Percentiles rank a stretch among this genome's conserved stretches.
phyloP scores from a whole-genome alignment of 148 eudicot genomes.

The Vaccinium vitisidaea region DNA sequence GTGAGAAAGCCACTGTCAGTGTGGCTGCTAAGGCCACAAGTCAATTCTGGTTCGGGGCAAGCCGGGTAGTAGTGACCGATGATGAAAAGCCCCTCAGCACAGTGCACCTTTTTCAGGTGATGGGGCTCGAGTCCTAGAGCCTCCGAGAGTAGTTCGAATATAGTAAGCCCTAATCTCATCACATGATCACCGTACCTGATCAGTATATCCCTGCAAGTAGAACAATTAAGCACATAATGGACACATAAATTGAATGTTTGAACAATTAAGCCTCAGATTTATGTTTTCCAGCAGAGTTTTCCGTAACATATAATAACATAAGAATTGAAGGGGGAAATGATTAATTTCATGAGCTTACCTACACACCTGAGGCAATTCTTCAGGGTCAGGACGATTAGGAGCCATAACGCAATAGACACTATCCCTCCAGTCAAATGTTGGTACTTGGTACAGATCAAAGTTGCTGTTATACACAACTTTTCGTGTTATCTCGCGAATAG shows the following conservation, averaged over 20 bases:
- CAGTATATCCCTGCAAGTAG: constrained; percentile 6
- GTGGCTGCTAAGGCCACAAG: constrained; percentile 41
- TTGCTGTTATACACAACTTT: constrained; percentile 4
- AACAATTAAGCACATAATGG: background rate
- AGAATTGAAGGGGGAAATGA: background rate
- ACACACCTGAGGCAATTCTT: constrained; percentile 1
- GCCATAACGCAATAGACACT: constrained; percentile 21
- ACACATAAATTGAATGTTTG: background rate
- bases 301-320: too few relatives aligned
- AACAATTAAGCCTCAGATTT: too few relatives aligned
- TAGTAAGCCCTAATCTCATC: constrained; percentile 10
- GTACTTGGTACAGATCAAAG: constrained; percentile 20
- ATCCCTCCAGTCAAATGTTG: constrained; percentile 24
- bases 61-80: constrained; percentile 46
- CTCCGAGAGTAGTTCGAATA: constrained; percentile 22
- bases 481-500: constrained; percentile 11
- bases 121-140: constrained; percentile 23
- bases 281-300: too few relatives aligned
- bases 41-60: constrained; percentile 49
- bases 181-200: constrained; percentile 15
- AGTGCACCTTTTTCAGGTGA: constrained; percentile 13
- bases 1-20: constrained; percentile 37
- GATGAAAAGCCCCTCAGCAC: constrained; percentile 24
- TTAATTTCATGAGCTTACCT: background rate
- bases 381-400: constrained; percentile 14